Base-by-base conservation (phyloP, 352 stramenopile species). In the Plasmopara muralis region DNA sequence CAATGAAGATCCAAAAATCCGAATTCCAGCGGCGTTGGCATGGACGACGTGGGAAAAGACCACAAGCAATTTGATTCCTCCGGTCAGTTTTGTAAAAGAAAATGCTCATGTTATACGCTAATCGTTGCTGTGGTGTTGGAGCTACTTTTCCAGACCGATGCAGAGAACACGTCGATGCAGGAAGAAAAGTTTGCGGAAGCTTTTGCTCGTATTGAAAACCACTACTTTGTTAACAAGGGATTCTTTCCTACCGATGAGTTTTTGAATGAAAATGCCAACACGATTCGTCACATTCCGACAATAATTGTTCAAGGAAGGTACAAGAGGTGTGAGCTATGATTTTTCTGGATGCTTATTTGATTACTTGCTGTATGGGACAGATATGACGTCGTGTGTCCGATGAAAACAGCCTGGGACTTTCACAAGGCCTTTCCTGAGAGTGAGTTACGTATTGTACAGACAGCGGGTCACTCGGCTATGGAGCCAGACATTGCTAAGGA, bases 11-110 rank as follows among this genome's bases (percentile, higher is more conserved):
- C 74, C 85, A n/a, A 79, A 71, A 25, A 68, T 92, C 20, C 87
- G 83, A 30, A 69, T 92, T 13, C 68, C 78, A 0, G 87, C 85
- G n/a, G 88, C 88, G 18, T 64, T 87, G 16, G 85, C 85, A 14
- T 98, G 92, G 91, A 88, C 87, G 33, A 87, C 72, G 53, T 98
- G 89, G 87, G 93, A 98, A 73, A 84, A 88, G 50, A 78, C 77
- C 41, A 88, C 80, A 33, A 89, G 78, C 62, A 93, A 91, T 55
- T 70, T 93, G 49, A 84, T 87, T 28, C 83, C 80, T 41, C 66
- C 73, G 9, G 72, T 80, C 43, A 57, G 63, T 64, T 47, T 46
- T 9, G 12, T 29, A 35, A 5, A 35, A 6, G 33, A 3, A 25
- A 25, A 25, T n/a, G 3, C 20, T 3, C 3, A 25, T 25, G 20